These are phyloP conservation scores for Pichia sp. DNA, from an alignment of 1,139 yeast genomes.

Conservation along the genomic window DNA sequence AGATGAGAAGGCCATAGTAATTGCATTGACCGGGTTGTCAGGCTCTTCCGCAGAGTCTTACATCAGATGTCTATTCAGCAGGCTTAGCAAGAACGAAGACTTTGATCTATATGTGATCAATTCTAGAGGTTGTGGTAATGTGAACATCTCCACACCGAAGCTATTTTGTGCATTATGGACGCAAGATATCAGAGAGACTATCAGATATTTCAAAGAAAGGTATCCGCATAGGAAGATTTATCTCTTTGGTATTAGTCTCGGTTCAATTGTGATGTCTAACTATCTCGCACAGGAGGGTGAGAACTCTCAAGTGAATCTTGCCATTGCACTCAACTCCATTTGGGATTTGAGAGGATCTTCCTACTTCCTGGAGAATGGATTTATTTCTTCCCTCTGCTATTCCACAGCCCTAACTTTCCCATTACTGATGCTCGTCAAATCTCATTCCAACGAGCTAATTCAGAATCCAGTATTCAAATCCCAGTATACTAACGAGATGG, in stretches of 20 bases:
- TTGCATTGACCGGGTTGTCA: conserved; percentile 76
- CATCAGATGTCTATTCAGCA: conserved; percentile 55
- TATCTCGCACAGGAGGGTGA: conserved; percentile 69
- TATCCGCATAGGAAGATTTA: conserved; percentile 72
- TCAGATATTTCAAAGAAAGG: conserved; percentile 41
- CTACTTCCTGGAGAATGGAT: conserved; percentile 41
- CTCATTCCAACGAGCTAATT: conserved; percentile 51
- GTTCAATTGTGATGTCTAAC: conserved; percentile 75
- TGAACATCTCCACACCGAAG: conserved; percentile 67
- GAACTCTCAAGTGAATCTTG: conserved; percentile 50
- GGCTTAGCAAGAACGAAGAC: conserved; percentile 25
- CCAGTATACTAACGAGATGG: conserved; percentile 14
- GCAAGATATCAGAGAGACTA: conserved; percentile 57
- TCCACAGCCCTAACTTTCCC: conserved; percentile 61
- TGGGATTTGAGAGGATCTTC: conserved; percentile 73
- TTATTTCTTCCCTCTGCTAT: conserved; percentile 57
- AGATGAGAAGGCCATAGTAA: conserved; percentile 51
- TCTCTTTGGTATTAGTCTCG: conserved; percentile 79
- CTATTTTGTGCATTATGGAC: conserved; percentile 73
- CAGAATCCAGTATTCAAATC: conserved; percentile 31
- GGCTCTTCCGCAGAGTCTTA: conserved; percentile 92
- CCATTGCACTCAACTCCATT: conserved; percentile 66
- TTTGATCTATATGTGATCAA: conserved; percentile 73
- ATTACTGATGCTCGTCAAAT: conserved; percentile 52
- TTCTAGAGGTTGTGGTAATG: conserved; percentile 82